These are phyloP conservation scores for Scytalidium lignicola DNA, from an alignment of 2,329 filamentous ascomycete species.

Conservation along the genomic window DNA sequence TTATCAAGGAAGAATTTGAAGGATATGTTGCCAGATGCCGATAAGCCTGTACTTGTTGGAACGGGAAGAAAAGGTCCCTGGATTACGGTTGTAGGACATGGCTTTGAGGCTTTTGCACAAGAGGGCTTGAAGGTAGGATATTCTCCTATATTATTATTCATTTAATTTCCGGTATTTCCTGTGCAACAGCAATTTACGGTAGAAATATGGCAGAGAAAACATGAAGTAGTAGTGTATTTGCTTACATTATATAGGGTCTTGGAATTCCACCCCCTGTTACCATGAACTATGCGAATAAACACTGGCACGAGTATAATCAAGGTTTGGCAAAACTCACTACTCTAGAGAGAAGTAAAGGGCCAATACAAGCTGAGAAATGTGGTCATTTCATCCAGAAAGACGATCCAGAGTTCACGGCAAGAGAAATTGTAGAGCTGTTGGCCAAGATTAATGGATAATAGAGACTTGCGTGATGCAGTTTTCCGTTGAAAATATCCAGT, in stretches of 20 bases:
- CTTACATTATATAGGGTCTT: neutral
- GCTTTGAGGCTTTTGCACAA: conserved; percentile 25
- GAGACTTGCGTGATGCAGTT: no score
- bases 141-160: no score
- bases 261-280: conserved; percentile 5
- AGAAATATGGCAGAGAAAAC: no score
- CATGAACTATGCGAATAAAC: conserved; percentile 13
- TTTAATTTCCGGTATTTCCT: no score
- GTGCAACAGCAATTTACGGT: no score
- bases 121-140: conserved; percentile 21
- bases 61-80: conserved; percentile 20
- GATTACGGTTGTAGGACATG: conserved; percentile 28
- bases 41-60: conserved; percentile 24
- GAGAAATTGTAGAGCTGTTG: conserved; percentile 30
- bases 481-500: no score
- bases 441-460: no score
- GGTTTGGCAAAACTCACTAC: conserved; percentile 25
- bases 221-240: no score
- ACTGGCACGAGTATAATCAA: conserved; percentile 29
- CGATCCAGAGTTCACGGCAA: conserved; percentile 24
- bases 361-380: conserved; percentile 25
- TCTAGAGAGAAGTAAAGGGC: conserved; percentile 17
- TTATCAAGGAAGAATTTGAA: conserved; percentile 23
- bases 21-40: conserved; percentile 21
- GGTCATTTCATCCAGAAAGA: conserved; percentile 31